Conservation (phyloP, 352 stramenopile genomes). For the Aphanomyces euteiches region DNA sequence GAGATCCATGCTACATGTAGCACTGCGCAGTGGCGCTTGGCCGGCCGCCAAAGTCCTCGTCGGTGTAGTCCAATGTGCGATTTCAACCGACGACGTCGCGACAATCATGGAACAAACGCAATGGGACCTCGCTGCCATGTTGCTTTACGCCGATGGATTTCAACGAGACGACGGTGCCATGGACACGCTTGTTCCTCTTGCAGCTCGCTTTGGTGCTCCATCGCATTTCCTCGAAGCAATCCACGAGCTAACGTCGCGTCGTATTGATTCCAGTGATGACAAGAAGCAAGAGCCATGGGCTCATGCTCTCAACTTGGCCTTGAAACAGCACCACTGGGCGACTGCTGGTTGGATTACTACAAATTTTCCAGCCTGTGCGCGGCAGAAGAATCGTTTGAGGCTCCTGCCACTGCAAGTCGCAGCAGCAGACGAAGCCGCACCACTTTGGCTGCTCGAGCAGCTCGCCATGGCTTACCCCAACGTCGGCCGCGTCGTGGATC, state of each 20-base stretch:
- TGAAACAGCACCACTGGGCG: slow-evolving; percentile 19
- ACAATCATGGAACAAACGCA: slow-evolving; percentile 9
- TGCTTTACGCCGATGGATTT: slow-evolving; percentile 13
- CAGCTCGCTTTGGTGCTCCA: slow-evolving; percentile 2
- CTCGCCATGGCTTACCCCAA: slow-evolving; percentile 13
- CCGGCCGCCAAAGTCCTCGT: slow-evolving; percentile 2
- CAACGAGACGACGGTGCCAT: not conserved
- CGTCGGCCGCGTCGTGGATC: slow-evolving; percentile 1
- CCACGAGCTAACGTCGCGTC: not conserved
- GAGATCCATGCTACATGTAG: slow-evolving; percentile 9
- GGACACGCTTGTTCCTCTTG: not conserved
- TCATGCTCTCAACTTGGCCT: slow-evolving; percentile 7
- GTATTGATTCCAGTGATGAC: not conserved
- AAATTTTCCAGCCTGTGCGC: not conserved
- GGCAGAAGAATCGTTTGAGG: slow-evolving; percentile 8
- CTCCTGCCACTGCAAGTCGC: slow-evolving; percentile 27
- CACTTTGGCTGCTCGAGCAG: slow-evolving; percentile 16
- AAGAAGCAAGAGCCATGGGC: not conserved
- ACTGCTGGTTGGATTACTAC: slow-evolving; percentile 2
- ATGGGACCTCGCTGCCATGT: slow-evolving; percentile 25
- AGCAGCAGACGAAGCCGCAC: not conserved
- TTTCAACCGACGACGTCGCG: slow-evolving; percentile 5
- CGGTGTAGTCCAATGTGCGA: not conserved
- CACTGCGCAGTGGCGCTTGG: slow-evolving; percentile 9
- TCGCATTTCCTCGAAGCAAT: slow-evolving; percentile 12